Base-by-base conservation (phyloP, 2,329 filamentous ascomycete species). In the Trichoderma sp. region DNA sequence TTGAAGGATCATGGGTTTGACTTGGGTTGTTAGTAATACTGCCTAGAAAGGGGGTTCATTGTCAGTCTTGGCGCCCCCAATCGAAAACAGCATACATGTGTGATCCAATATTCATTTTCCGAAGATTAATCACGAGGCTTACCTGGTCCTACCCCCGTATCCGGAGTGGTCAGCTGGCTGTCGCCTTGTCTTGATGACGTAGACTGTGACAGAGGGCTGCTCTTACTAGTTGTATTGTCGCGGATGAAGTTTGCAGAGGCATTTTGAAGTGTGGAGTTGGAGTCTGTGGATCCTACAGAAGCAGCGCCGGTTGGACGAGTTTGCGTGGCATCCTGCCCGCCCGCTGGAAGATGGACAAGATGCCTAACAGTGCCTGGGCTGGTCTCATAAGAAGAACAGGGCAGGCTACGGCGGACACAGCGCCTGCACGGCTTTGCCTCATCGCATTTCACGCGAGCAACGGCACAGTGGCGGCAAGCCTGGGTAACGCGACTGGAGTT, bases 381-480 rank as follows among this genome's bases (percentile, higher is more conserved):
- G 15, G 80, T 76, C 66, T 82, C 81, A 12, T 79, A 76, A 17
- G 78, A 78, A 30, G 80, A 83, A 77, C 86, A 88, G 15, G 74
- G 77, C 67, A 88, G 73, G 57, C 84, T 83, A 32, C 86, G 82
- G 68, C 80, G 83, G 65, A 83, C 79, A 73, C 86, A 88, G 34
- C 86, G 82, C 20, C 83, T 82, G 75, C 86, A 88, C 36, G 86
- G 86, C 77, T 88, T 88, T 26, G 80, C 76, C 71, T 88, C 86
- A 73, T 87, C 85, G 73, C 86, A 88, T 74, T 88, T 88, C 58
- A 88, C 85, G 23, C 86, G 81, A 12, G 86, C 86, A 20, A 82
- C 77, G 4, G 86, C 86, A 73, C 86, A 88, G 11, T 84, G 79
- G 28, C 83, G 82, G 73, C 86, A 88, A 15, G 86, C 86, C 73